A percentile compares a stretch with the other conserved stretches of the same genome.
phyloP scores from a whole-genome alignment of 2,329 filamentous ascomycete species.

The Aaosphaeria arxii region DNA sequence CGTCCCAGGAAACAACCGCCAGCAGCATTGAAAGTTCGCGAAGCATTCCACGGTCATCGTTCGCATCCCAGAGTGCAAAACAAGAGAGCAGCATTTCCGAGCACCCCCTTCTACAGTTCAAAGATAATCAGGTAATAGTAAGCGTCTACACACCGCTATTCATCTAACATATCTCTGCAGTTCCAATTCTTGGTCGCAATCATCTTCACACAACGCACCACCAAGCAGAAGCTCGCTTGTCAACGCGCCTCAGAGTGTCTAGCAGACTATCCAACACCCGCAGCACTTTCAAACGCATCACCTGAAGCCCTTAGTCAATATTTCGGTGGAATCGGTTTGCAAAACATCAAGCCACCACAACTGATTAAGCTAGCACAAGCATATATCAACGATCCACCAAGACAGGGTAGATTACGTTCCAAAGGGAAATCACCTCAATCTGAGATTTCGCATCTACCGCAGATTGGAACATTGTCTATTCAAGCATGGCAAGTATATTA shows the following conservation, averaged over 20 bases:
- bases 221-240: conserved; percentile 1
- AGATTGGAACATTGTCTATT: conserved; percentile 1
- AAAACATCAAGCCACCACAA: conserved; percentile 3
- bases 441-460: conserved; percentile 4
- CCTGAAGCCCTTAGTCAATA: conserved; percentile 1
- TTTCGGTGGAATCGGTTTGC: conserved; percentile 1
- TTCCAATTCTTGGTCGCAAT: conserved; percentile 2
- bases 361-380: conserved; percentile 3
- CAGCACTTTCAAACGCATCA: conserved; percentile 2
- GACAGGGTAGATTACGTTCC: conserved; percentile 3
- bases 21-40: conserved; percentile 1
- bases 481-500: conserved; percentile 3
- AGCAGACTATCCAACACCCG: background rate
- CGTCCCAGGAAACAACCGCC: conserved; percentile 3
- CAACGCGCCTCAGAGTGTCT: conserved; percentile 4
- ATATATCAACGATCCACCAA: conserved; percentile 3
- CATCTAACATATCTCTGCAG: conserved; percentile 1
- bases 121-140: conserved; percentile 2
- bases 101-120: conserved; percentile 2
- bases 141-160: conserved; percentile 1
- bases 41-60: conserved; percentile 1
- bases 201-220: conserved; percentile 3
- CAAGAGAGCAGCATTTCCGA: conserved; percentile 1
- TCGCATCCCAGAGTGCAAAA: conserved; percentile 1
- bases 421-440: conserved; percentile 3